A percentile compares a stretch with the other conserved stretches of the same genome.
Conservation (phyloP, 768 basidiomycete genomes). For the Astraeus odoratus region DNA sequence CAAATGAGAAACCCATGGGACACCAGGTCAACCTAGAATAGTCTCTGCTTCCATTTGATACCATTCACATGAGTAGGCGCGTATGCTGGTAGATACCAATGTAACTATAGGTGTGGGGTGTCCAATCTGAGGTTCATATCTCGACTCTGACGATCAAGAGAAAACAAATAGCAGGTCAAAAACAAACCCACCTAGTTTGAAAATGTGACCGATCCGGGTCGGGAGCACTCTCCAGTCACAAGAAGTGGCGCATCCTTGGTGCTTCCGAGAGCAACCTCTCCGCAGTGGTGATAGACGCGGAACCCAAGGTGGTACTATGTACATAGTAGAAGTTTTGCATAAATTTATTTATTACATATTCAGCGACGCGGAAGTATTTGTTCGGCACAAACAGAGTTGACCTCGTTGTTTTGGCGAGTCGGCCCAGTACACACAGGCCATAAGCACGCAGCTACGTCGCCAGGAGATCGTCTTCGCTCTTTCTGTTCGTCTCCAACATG, state of each 20-base stretch:
- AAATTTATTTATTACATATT: background rate
- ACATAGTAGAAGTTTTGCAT: no score
- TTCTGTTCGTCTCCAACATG: slow-evolving; percentile 24
- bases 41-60: background rate
- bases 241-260: no score
- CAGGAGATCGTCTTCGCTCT: slow-evolving; percentile 5
- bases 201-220: no score
- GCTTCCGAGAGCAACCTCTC: no score
- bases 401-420: slow-evolving; percentile 26
- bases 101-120: background rate
- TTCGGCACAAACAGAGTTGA: slow-evolving; percentile 23
- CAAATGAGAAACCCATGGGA: slow-evolving; percentile 1
- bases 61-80: background rate
- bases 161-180: no score
- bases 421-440: slow-evolving; percentile 5
- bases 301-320: no score
- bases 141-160: background rate
- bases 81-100: background rate
- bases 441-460: slow-evolving; percentile 11
- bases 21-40: background rate
- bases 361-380: slow-evolving; percentile 17
- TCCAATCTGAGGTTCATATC: background rate
- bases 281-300: no score
- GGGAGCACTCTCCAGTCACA: no score
- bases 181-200: no score